Evolutionary conservation across 2,329 filamentous ascomycete genomes (phyloP), one percentile per base, ranked within the genome.

Genomic region (Cadophora malorum): DNA sequence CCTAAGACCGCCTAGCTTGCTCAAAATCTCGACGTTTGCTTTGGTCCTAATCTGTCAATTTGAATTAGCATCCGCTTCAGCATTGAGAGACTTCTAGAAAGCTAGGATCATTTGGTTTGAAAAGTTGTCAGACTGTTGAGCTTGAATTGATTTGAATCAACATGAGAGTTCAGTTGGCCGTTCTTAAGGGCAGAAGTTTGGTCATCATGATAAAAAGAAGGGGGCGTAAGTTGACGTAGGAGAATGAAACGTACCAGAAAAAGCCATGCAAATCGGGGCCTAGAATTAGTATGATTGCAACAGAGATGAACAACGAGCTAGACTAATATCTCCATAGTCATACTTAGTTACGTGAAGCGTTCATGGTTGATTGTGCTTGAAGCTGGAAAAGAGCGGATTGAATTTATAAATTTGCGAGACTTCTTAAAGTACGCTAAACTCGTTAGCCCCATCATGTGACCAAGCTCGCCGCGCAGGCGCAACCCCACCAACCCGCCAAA

Each of bases 151-250:
- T 79, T 80, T 76, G 74, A 80, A 81, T 88, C 86, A 84, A 87
- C 86, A 88, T 83, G 77, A 76, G 71, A 74, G 80, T 87, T 89
- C 84, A 84, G 86, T 86, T 87, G 86, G 86, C 86, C 85, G 86
- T 88, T 88, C 86, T 88, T 88, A 87, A 86, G 81, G 71, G 76
- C 70, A 76, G 82, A 85, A 81, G 77, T 73, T 81, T 78, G 81
- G 79, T 88, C 86, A 89, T 89, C 86, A 87, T 80, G 53, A 66
- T 64, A 65, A 31, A 21, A 21, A 23, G 35, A 21, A 25, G n/a
- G 33, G 1, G 19, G 33, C 1, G 60, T 19, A 38, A 21, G 10
- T 12, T 19, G 35, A 38, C 9, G 21, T 25, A 67, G 67, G 47
- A 71, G 61, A 72, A 33, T 52, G 41, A 63, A 73, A 73, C 70